A percentile compares a stretch with the other conserved stretches of the same genome.
phyloP scores from a whole-genome alignment of 495 filamentous ascomycete genomes.

The Xylaria castorea region DNA sequence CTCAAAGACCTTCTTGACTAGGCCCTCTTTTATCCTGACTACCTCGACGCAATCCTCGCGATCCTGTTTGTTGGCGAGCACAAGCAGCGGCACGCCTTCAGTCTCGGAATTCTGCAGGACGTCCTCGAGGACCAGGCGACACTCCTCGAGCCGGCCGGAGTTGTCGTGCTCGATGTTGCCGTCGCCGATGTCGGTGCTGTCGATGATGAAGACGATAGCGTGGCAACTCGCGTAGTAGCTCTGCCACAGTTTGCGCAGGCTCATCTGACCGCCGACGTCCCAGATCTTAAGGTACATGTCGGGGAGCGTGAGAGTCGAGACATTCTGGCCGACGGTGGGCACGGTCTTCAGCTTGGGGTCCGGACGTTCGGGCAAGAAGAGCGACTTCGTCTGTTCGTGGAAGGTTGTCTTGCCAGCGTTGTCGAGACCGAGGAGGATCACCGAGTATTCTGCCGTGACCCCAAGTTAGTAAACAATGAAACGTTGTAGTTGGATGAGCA shows the following conservation, averaged over 20 bases:
- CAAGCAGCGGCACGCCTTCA: conserved; percentile 87
- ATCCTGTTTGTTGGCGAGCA: conserved; percentile 97
- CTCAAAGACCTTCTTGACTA: conserved; percentile 93
- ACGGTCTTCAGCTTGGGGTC: conserved; percentile 75
- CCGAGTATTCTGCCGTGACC: conserved; percentile 81
- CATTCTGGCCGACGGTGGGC: conserved; percentile 97
- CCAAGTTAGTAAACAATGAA: conserved; percentile 12
- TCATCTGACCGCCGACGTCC: conserved; percentile 95
- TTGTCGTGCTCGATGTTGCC: conserved; percentile 66
- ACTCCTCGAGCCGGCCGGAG: conserved; percentile 79
- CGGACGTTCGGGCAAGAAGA: conserved; percentile 73
- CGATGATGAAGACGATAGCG: conserved; percentile 96
- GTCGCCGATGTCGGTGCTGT: conserved; percentile 89
- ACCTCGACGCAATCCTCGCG: conserved; percentile 97
- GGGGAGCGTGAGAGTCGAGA: conserved; percentile 82
- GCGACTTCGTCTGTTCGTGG: conserved; percentile 90
- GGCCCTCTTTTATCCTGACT: conserved; percentile 92
- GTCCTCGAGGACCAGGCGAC: conserved; percentile 83
- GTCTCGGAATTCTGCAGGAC: conserved; percentile 86
- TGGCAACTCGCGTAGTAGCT: conserved; percentile 93
- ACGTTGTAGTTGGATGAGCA: not conserved
- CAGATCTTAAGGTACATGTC: conserved; percentile 98
- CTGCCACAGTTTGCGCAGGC: conserved; percentile 90
- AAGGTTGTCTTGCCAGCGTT: conserved; percentile 99
- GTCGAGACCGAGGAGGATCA: conserved; percentile 95